Evolutionary conservation across 129 eudicot genomes (phyloP).

Genomic region (Pittosporum tobira): DNA sequence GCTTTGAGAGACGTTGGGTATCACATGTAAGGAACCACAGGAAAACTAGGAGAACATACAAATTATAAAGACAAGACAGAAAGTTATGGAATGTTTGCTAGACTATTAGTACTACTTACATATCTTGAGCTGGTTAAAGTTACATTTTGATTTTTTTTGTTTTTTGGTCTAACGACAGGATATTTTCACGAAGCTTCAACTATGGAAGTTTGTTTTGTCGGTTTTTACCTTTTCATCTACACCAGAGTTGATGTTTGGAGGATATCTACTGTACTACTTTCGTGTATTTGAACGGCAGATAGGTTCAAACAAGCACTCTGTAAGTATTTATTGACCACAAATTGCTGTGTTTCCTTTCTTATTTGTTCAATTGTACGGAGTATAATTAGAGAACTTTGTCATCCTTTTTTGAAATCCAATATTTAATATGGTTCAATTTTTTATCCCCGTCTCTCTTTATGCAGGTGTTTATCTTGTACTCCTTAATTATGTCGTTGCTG

Average conservation of each 20-base stretch:
- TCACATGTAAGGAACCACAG: no score
- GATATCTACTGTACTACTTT: slow-evolving; percentile 83
- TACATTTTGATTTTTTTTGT: slow-evolving; percentile 6
- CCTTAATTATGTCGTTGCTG: slow-evolving; percentile 48
- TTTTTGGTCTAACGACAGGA: slow-evolving; percentile 45
- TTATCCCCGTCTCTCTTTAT: not conserved
- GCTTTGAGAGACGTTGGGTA: no score
- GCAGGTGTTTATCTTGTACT: slow-evolving; percentile 83
- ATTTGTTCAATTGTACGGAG: no score
- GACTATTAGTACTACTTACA: not conserved
- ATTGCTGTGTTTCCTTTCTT: slow-evolving; percentile 4
- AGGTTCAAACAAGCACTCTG: slow-evolving; percentile 87
- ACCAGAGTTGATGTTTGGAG: slow-evolving; percentile 89
- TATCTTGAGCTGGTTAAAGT: slow-evolving; percentile 5
- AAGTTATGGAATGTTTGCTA: not conserved
- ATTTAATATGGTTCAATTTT: not conserved
- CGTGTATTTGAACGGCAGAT: slow-evolving; percentile 97
- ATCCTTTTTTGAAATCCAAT: not conserved
- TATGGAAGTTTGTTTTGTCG: slow-evolving; percentile 86
- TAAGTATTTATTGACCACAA: slow-evolving; percentile 37
- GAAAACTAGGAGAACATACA: no score
- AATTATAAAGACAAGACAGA: not conserved
- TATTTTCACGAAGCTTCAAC: slow-evolving; percentile 68
- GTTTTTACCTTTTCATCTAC: slow-evolving; percentile 80
- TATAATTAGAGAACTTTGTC: no score